Evolutionary conservation across 176 grass and related monocot species (phyloP), one percentile per base, ranked within the genome.

Genomic region (Guadua angustifolia): DNA sequence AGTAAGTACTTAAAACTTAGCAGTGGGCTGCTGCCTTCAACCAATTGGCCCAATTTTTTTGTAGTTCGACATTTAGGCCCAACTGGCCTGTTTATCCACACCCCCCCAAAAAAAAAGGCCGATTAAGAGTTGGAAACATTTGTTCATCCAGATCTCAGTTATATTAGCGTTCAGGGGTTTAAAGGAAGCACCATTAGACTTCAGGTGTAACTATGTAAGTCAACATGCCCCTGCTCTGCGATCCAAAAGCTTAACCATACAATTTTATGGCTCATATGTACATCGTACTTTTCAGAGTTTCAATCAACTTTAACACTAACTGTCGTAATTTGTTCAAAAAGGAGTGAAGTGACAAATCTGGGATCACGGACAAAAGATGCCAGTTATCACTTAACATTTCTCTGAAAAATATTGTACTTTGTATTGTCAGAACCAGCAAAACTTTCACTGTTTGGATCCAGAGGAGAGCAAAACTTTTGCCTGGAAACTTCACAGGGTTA

Each of bases 371-470:
- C 51, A 21, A 78, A 78, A 70, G 74, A 69, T 52, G 43, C 55
- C 3, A 5, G 22, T 40, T 70, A 51, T 51, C 29, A 79, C 66
- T 66, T 32, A 19, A 66, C 17, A 15, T 66, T 53, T 42, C 38
- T 59, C 19, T 35, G 52, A 79, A 86, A 19, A 51, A 42, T 40
- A 42, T 40, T 73, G 44, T 64, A 50, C 77, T 71, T 51, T 40
- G 1, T 58, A 16, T 55, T 55, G 77, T 73, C 84, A 66, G 58
- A 42, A 50, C 36, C 58, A 79, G 67, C 57, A 64, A 79, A 60
- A 57, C 17, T 80, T 80, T 50, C 66, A 40, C 33, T 87, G 9
- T 38, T 36, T 73, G 47, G 24, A 74, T 86, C 45, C 61, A 65
- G 8, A 45, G 55, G 24, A 35, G 69, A 45, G 0, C n/a, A 40